Conservation (phyloP, 352 stramenopile species). For the Lagenidium giganteum region DNA sequence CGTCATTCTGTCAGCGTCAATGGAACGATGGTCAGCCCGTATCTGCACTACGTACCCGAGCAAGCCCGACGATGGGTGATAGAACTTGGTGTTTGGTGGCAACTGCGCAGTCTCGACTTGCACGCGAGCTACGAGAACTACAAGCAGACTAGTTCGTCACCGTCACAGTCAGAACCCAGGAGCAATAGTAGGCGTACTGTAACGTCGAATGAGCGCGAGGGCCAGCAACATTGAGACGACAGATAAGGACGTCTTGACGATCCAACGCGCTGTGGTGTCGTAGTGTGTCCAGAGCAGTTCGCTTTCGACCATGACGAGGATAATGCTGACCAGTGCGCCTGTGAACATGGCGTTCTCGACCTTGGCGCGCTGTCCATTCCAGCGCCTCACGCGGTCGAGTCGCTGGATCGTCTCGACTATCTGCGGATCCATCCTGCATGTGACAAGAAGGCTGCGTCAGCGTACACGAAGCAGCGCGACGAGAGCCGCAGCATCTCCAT, state of each 20-base stretch:
- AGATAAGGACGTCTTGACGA: slow-evolving; percentile 37
- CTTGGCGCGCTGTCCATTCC: slow-evolving; percentile 2
- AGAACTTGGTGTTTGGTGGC: slow-evolving; percentile 20
- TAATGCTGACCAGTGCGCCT: slow-evolving; percentile 24
- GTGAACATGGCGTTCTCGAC: slow-evolving; percentile 47
- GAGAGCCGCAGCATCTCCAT: too few species aligned
- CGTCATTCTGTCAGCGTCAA: background rate
- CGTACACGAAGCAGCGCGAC: too few species aligned
- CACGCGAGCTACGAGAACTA: slow-evolving; percentile 24
- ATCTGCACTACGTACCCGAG: slow-evolving; percentile 26
- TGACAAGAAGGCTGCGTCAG: too few species aligned
- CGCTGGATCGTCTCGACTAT: slow-evolving; percentile 31
- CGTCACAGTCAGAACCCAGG: background rate
- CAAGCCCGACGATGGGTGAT: slow-evolving; percentile 30
- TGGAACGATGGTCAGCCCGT: too few species aligned
- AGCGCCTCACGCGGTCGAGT: slow-evolving; percentile 23
- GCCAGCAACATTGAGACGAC: slow-evolving; percentile 27
- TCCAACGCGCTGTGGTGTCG: slow-evolving; percentile 15
- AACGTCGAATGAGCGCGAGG: slow-evolving; percentile 31
- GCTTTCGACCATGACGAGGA: slow-evolving; percentile 40
- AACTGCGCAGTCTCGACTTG: slow-evolving; percentile 39
- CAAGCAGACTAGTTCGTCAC: background rate
- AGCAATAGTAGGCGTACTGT: slow-evolving; percentile 22
- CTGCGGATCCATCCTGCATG: too few species aligned
- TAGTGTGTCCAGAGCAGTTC: slow-evolving; percentile 32